phyloP scores from a whole-genome alignment of 441 rosid species.

The Gossypium davidsonii region DNA sequence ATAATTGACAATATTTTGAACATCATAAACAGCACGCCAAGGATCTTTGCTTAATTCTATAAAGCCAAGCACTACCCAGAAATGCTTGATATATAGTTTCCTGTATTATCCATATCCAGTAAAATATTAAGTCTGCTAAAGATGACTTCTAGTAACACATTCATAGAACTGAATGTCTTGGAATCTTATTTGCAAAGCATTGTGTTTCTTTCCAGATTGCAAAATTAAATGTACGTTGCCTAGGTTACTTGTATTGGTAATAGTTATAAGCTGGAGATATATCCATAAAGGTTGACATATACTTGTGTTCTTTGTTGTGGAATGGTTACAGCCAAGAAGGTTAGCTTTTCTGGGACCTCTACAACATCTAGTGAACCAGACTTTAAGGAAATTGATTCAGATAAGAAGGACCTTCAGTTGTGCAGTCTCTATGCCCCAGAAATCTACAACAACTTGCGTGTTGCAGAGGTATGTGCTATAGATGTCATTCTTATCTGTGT shows the following conservation, averaged over 20 bases:
- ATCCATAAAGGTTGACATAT: conserved; percentile 7
- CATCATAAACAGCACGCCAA: not conserved
- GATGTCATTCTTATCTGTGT: not conserved
- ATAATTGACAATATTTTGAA: not conserved
- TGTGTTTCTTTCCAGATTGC: not conserved
- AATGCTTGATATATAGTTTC: not conserved
- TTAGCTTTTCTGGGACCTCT: conserved; percentile 23
- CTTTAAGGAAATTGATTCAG: conserved; percentile 49
- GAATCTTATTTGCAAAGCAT: not conserved
- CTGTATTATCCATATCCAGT: not conserved
- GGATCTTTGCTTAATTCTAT: not conserved
- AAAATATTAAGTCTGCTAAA: not conserved
- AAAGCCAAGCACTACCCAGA: not conserved
- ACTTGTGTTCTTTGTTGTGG: conserved; percentile 9
- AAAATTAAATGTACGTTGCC: not conserved
- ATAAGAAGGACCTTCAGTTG: conserved; percentile 49
- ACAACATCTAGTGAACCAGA: conserved; percentile 30
- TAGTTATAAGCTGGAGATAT: conserved; percentile 18
- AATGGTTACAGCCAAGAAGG: conserved; percentile 37
- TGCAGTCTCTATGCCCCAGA: conserved; percentile 68
- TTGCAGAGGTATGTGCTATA: conserved; percentile 58
- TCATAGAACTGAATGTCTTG: not conserved
- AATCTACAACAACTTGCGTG: conserved; percentile 48
- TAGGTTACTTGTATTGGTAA: not conserved
- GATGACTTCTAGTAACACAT: not conserved